Conservation (phyloP, 2,329 filamentous ascomycete genomes). For the Septoria petroselini region DNA sequence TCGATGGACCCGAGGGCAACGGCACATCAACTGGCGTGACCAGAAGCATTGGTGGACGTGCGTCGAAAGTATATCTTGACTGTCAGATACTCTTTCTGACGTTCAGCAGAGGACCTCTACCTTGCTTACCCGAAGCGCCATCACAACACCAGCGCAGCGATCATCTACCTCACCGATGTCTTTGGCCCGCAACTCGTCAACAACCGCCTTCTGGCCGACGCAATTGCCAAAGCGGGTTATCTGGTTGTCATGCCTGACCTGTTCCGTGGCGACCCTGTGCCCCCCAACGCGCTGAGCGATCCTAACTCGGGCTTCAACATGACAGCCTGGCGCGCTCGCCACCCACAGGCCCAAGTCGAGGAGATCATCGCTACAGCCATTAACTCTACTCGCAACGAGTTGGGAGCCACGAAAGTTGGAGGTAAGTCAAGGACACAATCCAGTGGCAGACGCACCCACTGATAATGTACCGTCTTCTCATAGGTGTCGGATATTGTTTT, state of each 20-base stretch:
- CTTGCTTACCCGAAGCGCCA: slow-evolving; percentile 22
- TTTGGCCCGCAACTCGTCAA: slow-evolving; percentile 37
- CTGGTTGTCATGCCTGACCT: slow-evolving; percentile 38
- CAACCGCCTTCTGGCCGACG: slow-evolving; percentile 39
- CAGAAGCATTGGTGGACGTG: slow-evolving; percentile 20
- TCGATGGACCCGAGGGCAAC: slow-evolving; percentile 21
- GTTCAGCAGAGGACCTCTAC: slow-evolving; percentile 25
- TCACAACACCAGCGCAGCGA: slow-evolving; percentile 24
- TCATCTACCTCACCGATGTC: slow-evolving; percentile 38
- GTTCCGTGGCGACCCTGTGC: slow-evolving; percentile 37
- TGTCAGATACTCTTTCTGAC: background rate
- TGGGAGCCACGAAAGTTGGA: slow-evolving; percentile 54
- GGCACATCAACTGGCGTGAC: slow-evolving; percentile 23
- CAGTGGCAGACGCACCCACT: too few species aligned
- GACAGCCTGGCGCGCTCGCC: slow-evolving; percentile 46
- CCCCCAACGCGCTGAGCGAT: slow-evolving; percentile 27
- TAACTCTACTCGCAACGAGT: slow-evolving; percentile 52
- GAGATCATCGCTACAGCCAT: slow-evolving; percentile 45
- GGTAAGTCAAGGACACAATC: too few species aligned
- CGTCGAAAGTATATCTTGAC: background rate
- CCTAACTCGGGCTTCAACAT: slow-evolving; percentile 42
- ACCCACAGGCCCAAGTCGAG: slow-evolving; percentile 45
- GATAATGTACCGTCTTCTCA: too few species aligned
- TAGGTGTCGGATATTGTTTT: slow-evolving; percentile 72
- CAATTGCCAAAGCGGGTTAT: slow-evolving; percentile 35